Evolutionary conservation across 805 yeast species (phyloP).

Genomic region (Nakazawaea ishiwadae): DNA sequence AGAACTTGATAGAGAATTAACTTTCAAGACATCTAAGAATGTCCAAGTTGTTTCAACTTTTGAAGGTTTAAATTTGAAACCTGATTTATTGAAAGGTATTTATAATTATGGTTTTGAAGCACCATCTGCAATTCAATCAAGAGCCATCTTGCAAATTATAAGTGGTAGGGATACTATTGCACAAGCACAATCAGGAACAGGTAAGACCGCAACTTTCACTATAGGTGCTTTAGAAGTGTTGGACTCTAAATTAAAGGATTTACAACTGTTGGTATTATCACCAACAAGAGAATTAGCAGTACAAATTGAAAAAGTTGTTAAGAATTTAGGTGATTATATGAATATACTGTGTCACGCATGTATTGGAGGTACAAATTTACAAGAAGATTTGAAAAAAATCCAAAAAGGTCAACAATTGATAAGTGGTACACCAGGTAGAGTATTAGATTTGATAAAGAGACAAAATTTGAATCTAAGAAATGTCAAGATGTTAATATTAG

Average conservation of each 20-base stretch:
- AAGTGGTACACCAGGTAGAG: constrained; percentile 98
- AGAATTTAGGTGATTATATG: constrained; percentile 87
- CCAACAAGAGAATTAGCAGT: constrained; percentile 97
- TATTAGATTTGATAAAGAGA: constrained; percentile 91
- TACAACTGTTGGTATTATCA: constrained; percentile 92
- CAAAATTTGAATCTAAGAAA: constrained; percentile 75
- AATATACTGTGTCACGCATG: constrained; percentile 92
- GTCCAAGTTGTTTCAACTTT: constrained; percentile 49
- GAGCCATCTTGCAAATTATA: constrained; percentile 77
- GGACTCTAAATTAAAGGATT: constrained; percentile 64
- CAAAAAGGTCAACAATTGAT: constrained; percentile 87
- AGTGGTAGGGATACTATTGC: constrained; percentile 72
- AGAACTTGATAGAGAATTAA: constrained; percentile 52
- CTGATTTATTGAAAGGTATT: constrained; percentile 55
- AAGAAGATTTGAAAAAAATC: constrained; percentile 83
- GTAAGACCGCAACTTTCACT: constrained; percentile 85
- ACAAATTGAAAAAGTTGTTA: constrained; percentile 92
- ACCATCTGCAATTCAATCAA: constrained; percentile 78
- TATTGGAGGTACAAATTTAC: constrained; percentile 92
- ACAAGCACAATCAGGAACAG: constrained; percentile 88
- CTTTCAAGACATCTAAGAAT: constrained; percentile 59
- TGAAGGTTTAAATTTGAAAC: constrained; percentile 73
- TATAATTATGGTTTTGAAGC: constrained; percentile 78
- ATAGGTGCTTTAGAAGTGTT: constrained; percentile 59
- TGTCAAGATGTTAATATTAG: constrained; percentile 91